Evolutionary conservation across 768 basidiomycete species (phyloP).

Genomic region (Leucocoprinus leucothites): DNA sequence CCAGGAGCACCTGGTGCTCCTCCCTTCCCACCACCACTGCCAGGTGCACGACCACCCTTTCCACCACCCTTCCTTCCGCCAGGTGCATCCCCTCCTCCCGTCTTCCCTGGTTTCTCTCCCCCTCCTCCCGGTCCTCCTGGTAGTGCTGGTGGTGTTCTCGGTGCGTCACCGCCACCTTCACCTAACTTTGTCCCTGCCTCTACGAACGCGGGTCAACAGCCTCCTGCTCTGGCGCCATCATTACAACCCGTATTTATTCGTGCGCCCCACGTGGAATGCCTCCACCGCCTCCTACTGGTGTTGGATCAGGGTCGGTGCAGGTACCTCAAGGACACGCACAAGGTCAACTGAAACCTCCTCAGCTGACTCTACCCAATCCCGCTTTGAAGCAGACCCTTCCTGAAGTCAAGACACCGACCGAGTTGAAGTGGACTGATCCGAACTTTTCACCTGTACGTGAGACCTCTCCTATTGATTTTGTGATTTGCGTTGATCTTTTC

Average conservation of each 20-base stretch:
- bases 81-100: slow-evolving; percentile 18
- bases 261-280: neutral
- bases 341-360: slow-evolving; percentile 23
- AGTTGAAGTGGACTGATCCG: slow-evolving; percentile 69
- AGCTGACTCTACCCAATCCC: slow-evolving; percentile 52
- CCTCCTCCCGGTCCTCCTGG: too few species aligned
- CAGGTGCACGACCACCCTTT: too few species aligned
- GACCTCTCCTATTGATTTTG: neutral
- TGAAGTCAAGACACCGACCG: slow-evolving; percentile 73
- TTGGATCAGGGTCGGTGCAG: too few species aligned
- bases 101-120: slow-evolving; percentile 16
- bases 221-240: too few species aligned
- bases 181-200: slow-evolving; percentile 19
- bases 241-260: neutral
- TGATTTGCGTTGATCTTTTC: neutral
- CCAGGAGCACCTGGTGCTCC: too few species aligned
- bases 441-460: slow-evolving; percentile 69
- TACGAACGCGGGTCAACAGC: too few species aligned
- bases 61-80: slow-evolving; percentile 24
- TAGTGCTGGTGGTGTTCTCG: too few species aligned
- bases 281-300: neutral
- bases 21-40: too few species aligned
- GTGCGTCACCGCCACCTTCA: slow-evolving; percentile 17
- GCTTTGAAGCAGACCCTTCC: slow-evolving; percentile 63
- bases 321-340: neutral